phyloP scores from a whole-genome alignment of 2,329 filamentous ascomycete species.

The Fusarium neocosmosporiellum region DNA sequence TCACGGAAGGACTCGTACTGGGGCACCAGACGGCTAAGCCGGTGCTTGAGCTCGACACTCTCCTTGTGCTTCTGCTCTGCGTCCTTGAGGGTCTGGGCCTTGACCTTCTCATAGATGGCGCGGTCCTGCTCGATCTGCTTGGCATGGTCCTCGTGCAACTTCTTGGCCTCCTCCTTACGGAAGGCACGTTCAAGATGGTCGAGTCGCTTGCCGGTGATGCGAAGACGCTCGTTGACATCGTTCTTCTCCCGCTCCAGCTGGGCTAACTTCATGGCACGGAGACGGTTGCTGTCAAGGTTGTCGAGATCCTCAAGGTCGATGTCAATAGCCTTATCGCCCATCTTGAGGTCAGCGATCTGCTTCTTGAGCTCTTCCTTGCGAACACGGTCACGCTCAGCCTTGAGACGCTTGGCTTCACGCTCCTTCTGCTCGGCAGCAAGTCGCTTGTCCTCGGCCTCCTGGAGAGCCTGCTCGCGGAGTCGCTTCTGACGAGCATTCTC shows the following conservation, averaged over 20 bases:
- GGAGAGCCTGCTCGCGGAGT: slow-evolving; percentile 85
- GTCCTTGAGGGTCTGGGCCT: slow-evolving; percentile 81
- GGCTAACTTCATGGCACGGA: slow-evolving; percentile 93
- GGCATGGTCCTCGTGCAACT: slow-evolving; percentile 86
- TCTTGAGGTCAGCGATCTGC: slow-evolving; percentile 91
- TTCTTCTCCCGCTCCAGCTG: slow-evolving; percentile 99
- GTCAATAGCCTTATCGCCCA: slow-evolving; percentile 78
- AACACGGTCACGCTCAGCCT: slow-evolving; percentile 89
- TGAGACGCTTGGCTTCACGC: slow-evolving; percentile 85
- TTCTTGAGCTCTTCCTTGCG: slow-evolving; percentile 94
- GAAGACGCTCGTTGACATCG: slow-evolving; percentile 89
- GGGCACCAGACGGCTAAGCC: slow-evolving; percentile 86
- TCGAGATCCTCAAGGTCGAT: slow-evolving; percentile 86
- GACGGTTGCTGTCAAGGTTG: slow-evolving; percentile 86
- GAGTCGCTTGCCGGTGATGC: slow-evolving; percentile 92
- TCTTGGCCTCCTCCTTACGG: slow-evolving; percentile 94
- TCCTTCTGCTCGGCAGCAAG: slow-evolving; percentile 93
- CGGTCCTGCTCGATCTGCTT: slow-evolving; percentile 82
- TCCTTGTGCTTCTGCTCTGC: slow-evolving; percentile 90
- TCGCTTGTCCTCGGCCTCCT: slow-evolving; percentile 89
- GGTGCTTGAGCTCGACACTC: slow-evolving; percentile 92
- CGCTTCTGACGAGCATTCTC: slow-evolving; percentile 92
- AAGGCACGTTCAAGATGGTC: slow-evolving; percentile 98
- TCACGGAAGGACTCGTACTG: slow-evolving; percentile 86
- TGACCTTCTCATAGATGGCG: slow-evolving; percentile 82